Percentiles rank a stretch among this genome's conserved stretches.
Evolutionary conservation across 768 basidiomycete genomes (phyloP).

Genomic region (Psilocybe cubensis): DNA sequence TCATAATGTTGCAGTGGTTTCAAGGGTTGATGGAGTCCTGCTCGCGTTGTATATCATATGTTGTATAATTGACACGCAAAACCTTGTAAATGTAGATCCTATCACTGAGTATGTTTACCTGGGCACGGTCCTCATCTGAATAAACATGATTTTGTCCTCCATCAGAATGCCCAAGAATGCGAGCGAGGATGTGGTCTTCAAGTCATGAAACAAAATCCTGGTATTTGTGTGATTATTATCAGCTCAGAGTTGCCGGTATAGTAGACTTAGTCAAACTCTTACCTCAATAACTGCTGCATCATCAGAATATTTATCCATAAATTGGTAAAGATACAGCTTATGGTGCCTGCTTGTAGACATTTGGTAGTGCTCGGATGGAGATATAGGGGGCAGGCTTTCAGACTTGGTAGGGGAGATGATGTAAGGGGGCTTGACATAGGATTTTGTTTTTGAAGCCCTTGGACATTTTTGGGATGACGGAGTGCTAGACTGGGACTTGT

Average conservation of each 20-base stretch:
- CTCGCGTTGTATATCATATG: conserved; percentile 40
- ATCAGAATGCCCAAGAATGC: conserved; percentile 21
- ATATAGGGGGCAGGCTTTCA: no score
- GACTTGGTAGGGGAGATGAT: no score
- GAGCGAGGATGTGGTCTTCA: conserved; percentile 30
- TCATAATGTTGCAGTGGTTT: conserved; percentile 35
- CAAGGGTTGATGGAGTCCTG: conserved; percentile 43
- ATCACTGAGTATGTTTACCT: conserved; percentile 15
- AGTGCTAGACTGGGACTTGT: background rate
- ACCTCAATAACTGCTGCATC: conserved; percentile 31
- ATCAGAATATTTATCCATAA: background rate
- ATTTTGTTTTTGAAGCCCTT: no score
- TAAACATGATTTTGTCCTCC: conserved; percentile 22
- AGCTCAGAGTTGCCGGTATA: background rate
- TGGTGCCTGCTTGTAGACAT: no score
- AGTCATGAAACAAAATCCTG: conserved; percentile 33
- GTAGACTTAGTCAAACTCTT: background rate
- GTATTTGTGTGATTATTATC: background rate
- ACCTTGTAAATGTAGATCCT: conserved; percentile 31
- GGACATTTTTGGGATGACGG: background rate
- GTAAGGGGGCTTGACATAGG: no score
- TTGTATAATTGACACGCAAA: conserved; percentile 41
- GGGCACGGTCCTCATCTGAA: conserved; percentile 16
- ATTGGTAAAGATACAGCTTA: background rate
- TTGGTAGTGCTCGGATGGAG: no score